phyloP scores from a whole-genome alignment of 805 yeast genomes.

The Schwanniomyces pseudopolymorphus region DNA sequence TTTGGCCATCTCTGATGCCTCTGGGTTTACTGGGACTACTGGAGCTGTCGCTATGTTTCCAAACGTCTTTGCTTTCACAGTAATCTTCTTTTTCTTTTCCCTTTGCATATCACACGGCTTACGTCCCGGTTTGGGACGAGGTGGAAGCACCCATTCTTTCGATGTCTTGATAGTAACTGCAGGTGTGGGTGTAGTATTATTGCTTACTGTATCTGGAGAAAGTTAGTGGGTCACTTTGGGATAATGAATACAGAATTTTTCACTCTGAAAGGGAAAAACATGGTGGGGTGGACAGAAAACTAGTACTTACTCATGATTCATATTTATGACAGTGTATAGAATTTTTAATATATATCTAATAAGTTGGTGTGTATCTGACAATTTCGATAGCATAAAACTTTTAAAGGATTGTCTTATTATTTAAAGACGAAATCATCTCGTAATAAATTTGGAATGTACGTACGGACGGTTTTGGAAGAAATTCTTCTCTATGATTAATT shows the following conservation, averaged over 20 bases:
- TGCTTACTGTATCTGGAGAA: neutral
- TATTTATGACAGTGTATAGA: neutral
- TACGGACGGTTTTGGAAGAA: conserved; percentile 6
- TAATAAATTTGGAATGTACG: conserved; percentile 1
- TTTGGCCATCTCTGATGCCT: conserved; percentile 2
- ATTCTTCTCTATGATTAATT: neutral
- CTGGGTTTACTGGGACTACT: neutral
- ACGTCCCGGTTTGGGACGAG: conserved; percentile 57
- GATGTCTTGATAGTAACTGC: conserved; percentile 49
- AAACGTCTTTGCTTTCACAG: neutral
- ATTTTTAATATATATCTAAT: neutral
- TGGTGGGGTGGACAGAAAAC: too few relatives aligned
- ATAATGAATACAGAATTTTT: neutral
- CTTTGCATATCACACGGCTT: conserved; percentile 6
- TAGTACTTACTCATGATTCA: conserved; percentile 1
- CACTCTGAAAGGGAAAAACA: neutral
- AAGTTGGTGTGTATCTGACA: neutral
- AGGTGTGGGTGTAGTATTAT: neutral
- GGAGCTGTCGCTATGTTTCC: neutral
- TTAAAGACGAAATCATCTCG: conserved; percentile 2
- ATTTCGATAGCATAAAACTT: neutral
- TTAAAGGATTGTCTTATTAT: neutral
- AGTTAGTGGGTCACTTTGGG: neutral
- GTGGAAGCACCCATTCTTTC: conserved; percentile 73
- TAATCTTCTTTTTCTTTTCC: conserved; percentile 5